Evolutionary conservation across 2,329 filamentous ascomycete genomes (phyloP).

Genomic region (Blastomyces emzantsi): DNA sequence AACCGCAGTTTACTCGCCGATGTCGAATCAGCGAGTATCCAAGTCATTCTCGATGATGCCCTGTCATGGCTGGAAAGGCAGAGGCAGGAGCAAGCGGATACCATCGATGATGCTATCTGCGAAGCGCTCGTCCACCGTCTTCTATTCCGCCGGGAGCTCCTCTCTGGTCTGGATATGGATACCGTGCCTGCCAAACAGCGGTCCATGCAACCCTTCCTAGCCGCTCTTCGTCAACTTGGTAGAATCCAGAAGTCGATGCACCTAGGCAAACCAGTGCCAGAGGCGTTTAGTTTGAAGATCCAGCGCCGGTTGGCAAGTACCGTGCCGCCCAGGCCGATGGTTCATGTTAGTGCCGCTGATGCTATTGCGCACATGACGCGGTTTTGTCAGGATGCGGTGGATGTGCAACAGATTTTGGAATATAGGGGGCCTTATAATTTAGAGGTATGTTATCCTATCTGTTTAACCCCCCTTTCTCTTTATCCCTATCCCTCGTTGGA

Average conservation of each 20-base stretch:
- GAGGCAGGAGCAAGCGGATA: constrained; percentile 12
- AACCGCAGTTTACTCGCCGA: constrained; percentile 64
- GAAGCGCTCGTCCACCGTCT: constrained; percentile 58
- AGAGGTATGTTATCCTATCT: constrained; percentile 43
- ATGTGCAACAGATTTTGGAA: constrained; percentile 58
- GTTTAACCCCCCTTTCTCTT: constrained; percentile 12
- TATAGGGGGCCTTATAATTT: constrained; percentile 61
- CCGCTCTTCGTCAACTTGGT: constrained; percentile 40
- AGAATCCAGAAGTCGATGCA: constrained; percentile 51
- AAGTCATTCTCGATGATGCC: constrained; percentile 47
- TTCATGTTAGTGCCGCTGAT: constrained; percentile 63
- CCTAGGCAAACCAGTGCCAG: constrained; percentile 57
- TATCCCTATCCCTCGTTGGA: background rate
- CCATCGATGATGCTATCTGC: constrained; percentile 31
- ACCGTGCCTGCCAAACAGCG: constrained; percentile 25
- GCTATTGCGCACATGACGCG: constrained; percentile 61
- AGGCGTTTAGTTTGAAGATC: constrained; percentile 82
- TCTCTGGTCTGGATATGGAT: constrained; percentile 34
- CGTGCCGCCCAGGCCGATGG: constrained; percentile 84
- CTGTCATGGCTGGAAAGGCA: constrained; percentile 42
- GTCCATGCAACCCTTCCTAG: constrained; percentile 23
- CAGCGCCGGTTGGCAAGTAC: constrained; percentile 89
- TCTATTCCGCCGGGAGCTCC: constrained; percentile 50
- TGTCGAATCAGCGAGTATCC: constrained; percentile 50
- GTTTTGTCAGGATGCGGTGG: constrained; percentile 62